Conservation (phyloP, 768 basidiomycete genomes). For the Leccinellum luteum region DNA sequence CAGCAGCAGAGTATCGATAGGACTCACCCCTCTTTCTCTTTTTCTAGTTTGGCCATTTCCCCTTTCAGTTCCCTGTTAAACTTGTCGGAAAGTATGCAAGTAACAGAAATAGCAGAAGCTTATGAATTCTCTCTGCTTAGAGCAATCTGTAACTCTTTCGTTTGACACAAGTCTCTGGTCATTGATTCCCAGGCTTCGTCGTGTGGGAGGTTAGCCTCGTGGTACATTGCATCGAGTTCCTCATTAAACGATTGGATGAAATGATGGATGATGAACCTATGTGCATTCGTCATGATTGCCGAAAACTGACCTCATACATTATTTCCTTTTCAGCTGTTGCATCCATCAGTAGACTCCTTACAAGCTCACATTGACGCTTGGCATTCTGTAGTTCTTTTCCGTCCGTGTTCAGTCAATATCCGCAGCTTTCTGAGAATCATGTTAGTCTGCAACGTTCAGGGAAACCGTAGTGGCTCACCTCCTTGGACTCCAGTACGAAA, state of each 20-base stretch:
- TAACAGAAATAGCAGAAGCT: conserved; percentile 27
- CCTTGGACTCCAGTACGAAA: conserved; percentile 50
- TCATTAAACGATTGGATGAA: conserved; percentile 81
- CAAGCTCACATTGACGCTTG: conserved; percentile 73
- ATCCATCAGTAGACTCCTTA: conserved; percentile 77
- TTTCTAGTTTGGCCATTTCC: conserved; percentile 64
- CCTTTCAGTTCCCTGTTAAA: conserved; percentile 61
- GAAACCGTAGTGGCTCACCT: conserved; percentile 42
- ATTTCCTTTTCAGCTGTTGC: conserved; percentile 86
- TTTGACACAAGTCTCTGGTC: conserved; percentile 64
- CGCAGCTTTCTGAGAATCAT: conserved; percentile 43
- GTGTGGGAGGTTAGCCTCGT: conserved; percentile 76
- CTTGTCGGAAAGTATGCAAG: conserved; percentile 3
- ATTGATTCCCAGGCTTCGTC: conserved; percentile 81
- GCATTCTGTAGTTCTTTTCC: conserved; percentile 58
- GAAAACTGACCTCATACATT: conserved; percentile 75
- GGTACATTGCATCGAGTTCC: conserved; percentile 88
- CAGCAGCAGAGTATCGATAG: background rate
- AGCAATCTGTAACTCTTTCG: conserved; percentile 74
- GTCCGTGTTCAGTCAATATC: conserved; percentile 61
- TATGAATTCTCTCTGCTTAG: conserved; percentile 78
- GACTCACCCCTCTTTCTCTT: conserved; percentile 78
- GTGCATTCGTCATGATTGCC: background rate
- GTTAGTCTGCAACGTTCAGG: background rate
- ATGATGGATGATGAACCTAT: conserved; percentile 1